These are phyloP conservation scores for Dacryopinax spathularia DNA, from an alignment of 768 basidiomycete species.

Conservation along the genomic window DNA sequence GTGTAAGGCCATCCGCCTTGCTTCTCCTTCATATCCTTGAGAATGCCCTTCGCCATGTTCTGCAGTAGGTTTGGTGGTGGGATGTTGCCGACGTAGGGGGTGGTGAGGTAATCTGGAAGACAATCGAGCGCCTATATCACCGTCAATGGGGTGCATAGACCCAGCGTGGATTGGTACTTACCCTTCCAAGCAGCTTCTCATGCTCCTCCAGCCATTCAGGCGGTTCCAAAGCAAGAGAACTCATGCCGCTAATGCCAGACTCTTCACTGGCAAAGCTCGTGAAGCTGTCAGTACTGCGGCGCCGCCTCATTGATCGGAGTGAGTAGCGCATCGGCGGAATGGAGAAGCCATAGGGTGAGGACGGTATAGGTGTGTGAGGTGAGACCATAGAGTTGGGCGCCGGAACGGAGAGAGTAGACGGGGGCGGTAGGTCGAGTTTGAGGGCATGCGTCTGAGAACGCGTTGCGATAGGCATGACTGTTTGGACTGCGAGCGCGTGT, in stretches of 20 bases:
- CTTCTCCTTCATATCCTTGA: constrained; percentile 52
- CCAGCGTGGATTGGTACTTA: not conserved
- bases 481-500: not conserved
- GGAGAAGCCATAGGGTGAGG: not conserved
- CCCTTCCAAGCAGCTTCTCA: not conserved
- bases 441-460: constrained; percentile 3
- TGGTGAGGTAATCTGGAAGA: constrained; percentile 68
- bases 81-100: constrained; percentile 70
- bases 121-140: constrained; percentile 60
- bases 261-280: not conserved
- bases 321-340: not conserved
- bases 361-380: not conserved
- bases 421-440: not conserved
- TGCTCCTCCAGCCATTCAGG: not conserved
- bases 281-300: not conserved
- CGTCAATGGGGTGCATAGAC: not conserved
- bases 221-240: not conserved
- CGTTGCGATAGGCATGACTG: constrained; percentile 1
- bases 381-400: not conserved
- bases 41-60: constrained; percentile 67
- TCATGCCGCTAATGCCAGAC: not conserved
- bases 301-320: not conserved
- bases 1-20: constrained; percentile 66
- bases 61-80: constrained; percentile 78
- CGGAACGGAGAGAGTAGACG: not conserved